Conservation (phyloP, 108 stramenopile genomes). For the Mediolabrus comicus region DNA sequence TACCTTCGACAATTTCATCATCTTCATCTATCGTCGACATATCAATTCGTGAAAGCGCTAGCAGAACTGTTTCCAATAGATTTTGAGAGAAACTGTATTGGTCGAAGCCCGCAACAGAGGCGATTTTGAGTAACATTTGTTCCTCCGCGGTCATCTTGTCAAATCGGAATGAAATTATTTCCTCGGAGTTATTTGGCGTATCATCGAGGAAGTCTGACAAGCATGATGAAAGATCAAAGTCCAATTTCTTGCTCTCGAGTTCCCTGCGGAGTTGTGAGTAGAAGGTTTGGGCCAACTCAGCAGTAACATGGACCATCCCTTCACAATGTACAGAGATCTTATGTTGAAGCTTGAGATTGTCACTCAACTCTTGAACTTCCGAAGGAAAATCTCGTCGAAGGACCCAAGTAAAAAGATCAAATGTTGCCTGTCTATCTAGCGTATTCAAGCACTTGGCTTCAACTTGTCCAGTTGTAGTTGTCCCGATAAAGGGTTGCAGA, state of each 20-base stretch:
- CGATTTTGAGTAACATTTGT: constrained; percentile 27
- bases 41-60: constrained; percentile 3
- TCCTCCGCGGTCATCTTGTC: constrained; percentile 21
- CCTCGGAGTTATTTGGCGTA: constrained; percentile 17
- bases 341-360: constrained; percentile 9
- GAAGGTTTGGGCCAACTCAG: constrained; percentile 21
- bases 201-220: constrained; percentile 5
- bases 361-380: constrained; percentile 3
- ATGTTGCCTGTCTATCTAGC: constrained; percentile 6
- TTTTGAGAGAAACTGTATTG: constrained; percentile 25
- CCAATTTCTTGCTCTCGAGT: neutral
- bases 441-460: constrained; percentile 4
- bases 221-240: neutral
- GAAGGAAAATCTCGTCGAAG: constrained; percentile 17
- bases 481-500: neutral
- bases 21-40: neutral
- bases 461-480: neutral
- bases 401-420: constrained; percentile 21
- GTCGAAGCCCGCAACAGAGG: constrained; percentile 23
- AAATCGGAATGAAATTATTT: constrained; percentile 21
- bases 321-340: constrained; percentile 9
- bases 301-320: constrained; percentile 19
- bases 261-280: constrained; percentile 13
- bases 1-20: neutral
- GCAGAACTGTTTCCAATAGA: constrained; percentile 17